A percentile compares a stretch with the other conserved stretches of the same genome.
These are phyloP conservation scores for Aspergillus nomiae DNA, from an alignment of 2,329 filamentous ascomycete genomes.

Conservation along the genomic window DNA sequence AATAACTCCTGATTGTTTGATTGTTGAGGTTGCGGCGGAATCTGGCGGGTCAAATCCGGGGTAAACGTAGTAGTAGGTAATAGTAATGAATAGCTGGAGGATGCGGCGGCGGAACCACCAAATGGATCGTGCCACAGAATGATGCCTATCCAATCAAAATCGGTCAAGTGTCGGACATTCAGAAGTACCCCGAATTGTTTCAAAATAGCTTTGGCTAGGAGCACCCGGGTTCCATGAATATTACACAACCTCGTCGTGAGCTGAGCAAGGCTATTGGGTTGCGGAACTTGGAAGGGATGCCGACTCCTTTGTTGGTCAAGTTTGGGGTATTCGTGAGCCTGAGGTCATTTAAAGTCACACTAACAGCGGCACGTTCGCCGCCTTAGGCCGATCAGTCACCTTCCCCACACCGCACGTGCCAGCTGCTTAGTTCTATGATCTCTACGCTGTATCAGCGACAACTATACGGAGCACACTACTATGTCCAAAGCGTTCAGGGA, in stretches of 20 bases:
- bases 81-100: constrained; percentile 3
- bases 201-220: neutral
- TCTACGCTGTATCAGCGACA: too few species aligned
- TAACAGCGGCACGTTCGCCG: constrained; percentile 2
- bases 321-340: neutral
- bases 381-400: constrained; percentile 7
- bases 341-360: constrained; percentile 1
- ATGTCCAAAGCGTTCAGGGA: neutral
- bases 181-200: neutral
- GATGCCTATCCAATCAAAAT: neutral
- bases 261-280: neutral
- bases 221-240: neutral
- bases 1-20: constrained; percentile 4
- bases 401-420: constrained; percentile 12
- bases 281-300: neutral
- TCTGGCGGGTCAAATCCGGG: constrained; percentile 17
- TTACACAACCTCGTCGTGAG: neutral
- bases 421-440: neutral
- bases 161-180: neutral
- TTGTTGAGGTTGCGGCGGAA: constrained; percentile 6
- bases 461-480: neutral
- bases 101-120: constrained; percentile 15
- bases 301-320: neutral
- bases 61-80: constrained; percentile 5
- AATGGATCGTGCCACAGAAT: constrained; percentile 6